phyloP scores from a whole-genome alignment of 768 basidiomycete genomes.

The Boletus rubescentipes region DNA sequence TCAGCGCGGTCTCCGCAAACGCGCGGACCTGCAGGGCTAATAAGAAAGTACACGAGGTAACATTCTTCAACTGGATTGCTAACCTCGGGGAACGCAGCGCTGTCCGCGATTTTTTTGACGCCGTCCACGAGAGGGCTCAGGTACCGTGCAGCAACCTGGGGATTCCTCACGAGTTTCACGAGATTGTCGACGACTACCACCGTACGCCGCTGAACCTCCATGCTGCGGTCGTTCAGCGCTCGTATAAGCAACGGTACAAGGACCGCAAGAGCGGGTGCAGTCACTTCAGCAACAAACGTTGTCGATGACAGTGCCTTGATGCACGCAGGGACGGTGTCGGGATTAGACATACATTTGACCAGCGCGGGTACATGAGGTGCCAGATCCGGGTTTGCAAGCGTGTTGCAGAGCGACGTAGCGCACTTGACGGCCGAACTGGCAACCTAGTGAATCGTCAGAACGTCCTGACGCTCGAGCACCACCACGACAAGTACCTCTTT shows the following conservation, averaged over 20 bases:
- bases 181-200: constrained; percentile 95
- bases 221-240: constrained; percentile 91
- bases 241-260: constrained; percentile 89
- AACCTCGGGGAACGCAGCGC: constrained; percentile 95
- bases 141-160: constrained; percentile 85
- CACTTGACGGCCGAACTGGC: constrained; percentile 85
- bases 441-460: constrained; percentile 50
- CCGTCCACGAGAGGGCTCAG: constrained; percentile 86
- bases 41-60: constrained; percentile 14
- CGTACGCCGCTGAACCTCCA: constrained; percentile 93
- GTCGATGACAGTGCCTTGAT: constrained; percentile 95
- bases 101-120: constrained; percentile 84
- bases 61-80: constrained; percentile 17
- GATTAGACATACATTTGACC: constrained; percentile 93
- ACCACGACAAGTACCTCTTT: constrained; percentile 59
- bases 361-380: constrained; percentile 84
- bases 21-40: constrained; percentile 66
- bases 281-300: constrained; percentile 97
- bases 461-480: not conserved
- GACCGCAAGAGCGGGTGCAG: constrained; percentile 93
- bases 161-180: constrained; percentile 94
- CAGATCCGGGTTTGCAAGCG: constrained; percentile 92
- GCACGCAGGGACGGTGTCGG: constrained; percentile 83
- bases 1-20: constrained; percentile 82
- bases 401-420: constrained; percentile 84